phyloP scores from a whole-genome alignment of 306 rosid genomes.

The Dryas alaskensis region DNA sequence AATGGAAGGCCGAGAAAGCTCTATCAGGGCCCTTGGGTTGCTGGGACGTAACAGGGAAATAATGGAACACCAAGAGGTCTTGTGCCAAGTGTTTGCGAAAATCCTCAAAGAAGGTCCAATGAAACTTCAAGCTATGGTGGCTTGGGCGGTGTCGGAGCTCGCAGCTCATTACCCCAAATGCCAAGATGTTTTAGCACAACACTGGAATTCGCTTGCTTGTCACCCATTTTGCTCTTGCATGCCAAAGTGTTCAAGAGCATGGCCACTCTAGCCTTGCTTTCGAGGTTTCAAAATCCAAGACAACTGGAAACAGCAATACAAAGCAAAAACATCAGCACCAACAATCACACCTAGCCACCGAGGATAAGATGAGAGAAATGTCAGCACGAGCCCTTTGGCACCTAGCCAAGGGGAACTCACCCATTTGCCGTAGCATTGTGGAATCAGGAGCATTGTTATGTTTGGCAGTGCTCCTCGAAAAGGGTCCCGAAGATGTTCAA shows the following conservation, averaged over 20 bases:
- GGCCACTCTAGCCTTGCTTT: conserved; percentile 11
- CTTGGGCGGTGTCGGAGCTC: conserved; percentile 73
- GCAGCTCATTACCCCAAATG: conserved; percentile 51
- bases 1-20: conserved; percentile 57
- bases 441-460: conserved; percentile 76
- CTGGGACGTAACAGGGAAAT: too few relatives aligned
- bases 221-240: conserved; percentile 69
- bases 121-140: conserved; percentile 64
- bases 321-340: too few relatives aligned
- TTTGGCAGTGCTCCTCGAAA: conserved; percentile 72
- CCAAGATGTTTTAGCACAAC: conserved; percentile 74
- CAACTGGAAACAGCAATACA: too few relatives aligned
- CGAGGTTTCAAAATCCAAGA: too few relatives aligned
- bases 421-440: conserved; percentile 70
- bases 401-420: conserved; percentile 56
- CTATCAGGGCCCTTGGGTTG: conserved; percentile 31
- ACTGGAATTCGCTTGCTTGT: conserved; percentile 61
- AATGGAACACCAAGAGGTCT: too few relatives aligned
- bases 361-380: conserved; percentile 69
- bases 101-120: conserved; percentile 70
- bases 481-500: conserved; percentile 54
- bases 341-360: conserved; percentile 40
- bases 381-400: conserved; percentile 69
- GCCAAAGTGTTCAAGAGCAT: conserved; percentile 71
- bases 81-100: not conserved